Base-by-base conservation (phyloP, 2,329 filamentous ascomycete genomes). In the Diplodia corticola region DNA sequence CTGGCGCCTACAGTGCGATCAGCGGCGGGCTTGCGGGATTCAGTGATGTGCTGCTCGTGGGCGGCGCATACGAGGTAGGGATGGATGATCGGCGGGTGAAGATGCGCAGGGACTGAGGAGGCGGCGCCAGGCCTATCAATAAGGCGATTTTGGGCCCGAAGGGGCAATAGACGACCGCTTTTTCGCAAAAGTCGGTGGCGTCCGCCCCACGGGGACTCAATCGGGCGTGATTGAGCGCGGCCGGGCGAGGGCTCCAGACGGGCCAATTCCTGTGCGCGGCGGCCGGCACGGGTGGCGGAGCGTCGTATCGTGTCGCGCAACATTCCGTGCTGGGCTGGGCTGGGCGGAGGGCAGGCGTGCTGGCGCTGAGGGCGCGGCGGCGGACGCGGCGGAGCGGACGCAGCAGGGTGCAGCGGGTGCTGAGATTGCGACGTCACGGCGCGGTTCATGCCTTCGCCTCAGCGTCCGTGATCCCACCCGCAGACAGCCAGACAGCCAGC, bases 361-460 rank as follows among this genome's bases (percentile, higher is more conserved):
- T 46, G 37, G 22, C 35, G 20, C 30, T 15, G 33, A 57, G 33
- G 17, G 53, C 4, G 17, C 5, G 6, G 9, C 12, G 33, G 12
- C 17, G 20, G 51, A 24, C 33, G 51, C 12, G 22, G 33, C 54
- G 54, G 54, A 40, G 54, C 54, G 54, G 54, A 57, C 33, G 7
- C n/a, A 1, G 53, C 53, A 55, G 33, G n/a, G 13, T 9, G 46
- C 46, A 26, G 20, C 20, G 46, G 5, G 33, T 10, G 24, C 28
- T 30, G 22, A 49, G 57, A 61, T 61, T 61, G 57, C 57, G 57
- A 50, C 57, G 57, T 61, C 57, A 61, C 57, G 40, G 40, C 9
- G 37, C 53, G 13, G 54, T n/a, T 46, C n/a, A 30, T 40, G 33
- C 40, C 28, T 28, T 46, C 33, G 30, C 20, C 15, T 26, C 20